These are phyloP conservation scores for Crithidia bombi DNA, from an alignment of 208 protist species.

Conservation along the genomic window DNA sequence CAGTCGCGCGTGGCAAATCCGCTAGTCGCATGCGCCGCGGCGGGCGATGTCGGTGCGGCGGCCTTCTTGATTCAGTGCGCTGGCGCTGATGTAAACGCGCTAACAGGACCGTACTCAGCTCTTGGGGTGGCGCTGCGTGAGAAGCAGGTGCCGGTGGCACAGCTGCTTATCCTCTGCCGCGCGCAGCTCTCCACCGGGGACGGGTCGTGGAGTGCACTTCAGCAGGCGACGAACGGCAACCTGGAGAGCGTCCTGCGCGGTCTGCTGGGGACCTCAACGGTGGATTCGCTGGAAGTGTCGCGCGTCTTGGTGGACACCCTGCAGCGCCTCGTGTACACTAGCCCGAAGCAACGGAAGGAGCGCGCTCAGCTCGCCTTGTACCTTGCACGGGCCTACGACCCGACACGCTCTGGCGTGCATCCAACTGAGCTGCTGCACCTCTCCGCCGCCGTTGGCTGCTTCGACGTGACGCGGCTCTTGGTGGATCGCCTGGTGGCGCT, in stretches of 20 bases:
- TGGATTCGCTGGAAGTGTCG: constrained; percentile 43
- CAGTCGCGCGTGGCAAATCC: constrained; percentile 38
- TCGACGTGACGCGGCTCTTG: constrained; percentile 44
- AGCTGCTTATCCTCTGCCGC: constrained; percentile 36
- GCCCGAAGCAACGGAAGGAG: not conserved
- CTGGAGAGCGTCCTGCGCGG: constrained; percentile 55
- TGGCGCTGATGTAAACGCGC: constrained; percentile 53
- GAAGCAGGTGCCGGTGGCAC: constrained; percentile 46
- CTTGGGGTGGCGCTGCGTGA: constrained; percentile 48
- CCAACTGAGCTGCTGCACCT: constrained; percentile 70
- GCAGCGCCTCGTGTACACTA: constrained; percentile 30
- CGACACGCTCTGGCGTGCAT: constrained; percentile 45
- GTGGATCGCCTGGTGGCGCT: constrained; percentile 45
- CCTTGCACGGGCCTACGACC: constrained; percentile 45
- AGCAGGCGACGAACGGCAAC: constrained; percentile 40
- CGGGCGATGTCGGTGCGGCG: constrained; percentile 51
- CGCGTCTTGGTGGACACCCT: constrained; percentile 43
- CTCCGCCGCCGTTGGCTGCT: constrained; percentile 53
- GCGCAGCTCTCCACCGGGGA: constrained; percentile 31
- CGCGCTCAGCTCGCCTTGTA: constrained; percentile 32
- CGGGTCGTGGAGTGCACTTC: constrained; percentile 52
- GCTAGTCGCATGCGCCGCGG: constrained; percentile 50
- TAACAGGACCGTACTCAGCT: constrained; percentile 20
- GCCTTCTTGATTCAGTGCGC: constrained; percentile 44
- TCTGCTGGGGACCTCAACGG: constrained; percentile 39